phyloP scores from a whole-genome alignment of 2,329 filamentous ascomycete species.

The Sporothrix curviconia region DNA sequence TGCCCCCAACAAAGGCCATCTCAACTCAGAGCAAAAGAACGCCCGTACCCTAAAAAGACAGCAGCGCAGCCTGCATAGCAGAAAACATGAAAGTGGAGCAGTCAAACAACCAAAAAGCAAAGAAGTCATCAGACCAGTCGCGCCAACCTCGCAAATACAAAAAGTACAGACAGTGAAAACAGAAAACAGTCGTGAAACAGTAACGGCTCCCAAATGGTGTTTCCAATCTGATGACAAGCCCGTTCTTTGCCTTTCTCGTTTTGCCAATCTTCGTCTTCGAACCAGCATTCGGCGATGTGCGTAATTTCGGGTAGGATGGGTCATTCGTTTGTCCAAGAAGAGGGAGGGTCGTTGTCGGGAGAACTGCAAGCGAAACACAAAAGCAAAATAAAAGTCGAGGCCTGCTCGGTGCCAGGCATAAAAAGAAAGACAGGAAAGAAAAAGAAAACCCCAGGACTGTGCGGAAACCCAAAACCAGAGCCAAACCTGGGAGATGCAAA shows the following conservation, averaged over 20 bases:
- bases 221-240: conserved; percentile 22
- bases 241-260: conserved; percentile 4
- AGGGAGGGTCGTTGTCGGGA: conserved; percentile 23
- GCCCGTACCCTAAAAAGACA: background rate
- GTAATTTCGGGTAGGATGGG: background rate
- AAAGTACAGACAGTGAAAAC: conserved; percentile 10
- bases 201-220: conserved; percentile 18
- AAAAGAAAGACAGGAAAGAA: background rate
- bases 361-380: conserved; percentile 32
- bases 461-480: conserved; percentile 4
- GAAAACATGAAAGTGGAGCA: background rate
- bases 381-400: conserved; percentile 26
- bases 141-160: conserved; percentile 14
- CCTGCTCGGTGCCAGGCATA: conserved; percentile 39
- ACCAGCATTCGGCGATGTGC: conserved; percentile 14
- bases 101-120: background rate
- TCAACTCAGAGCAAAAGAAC: conserved; percentile 4
- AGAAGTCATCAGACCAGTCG: conserved; percentile 16
- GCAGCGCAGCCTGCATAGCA: background rate
- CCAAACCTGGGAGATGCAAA: background rate
- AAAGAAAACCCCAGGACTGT: background rate
- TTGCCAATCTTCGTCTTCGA: background rate
- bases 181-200: conserved; percentile 14
- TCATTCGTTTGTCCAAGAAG: background rate
- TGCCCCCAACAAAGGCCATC: conserved; percentile 4